phyloP scores from a whole-genome alignment of 371 early-diverging fungal genomes.

The Mucor sp. region DNA sequence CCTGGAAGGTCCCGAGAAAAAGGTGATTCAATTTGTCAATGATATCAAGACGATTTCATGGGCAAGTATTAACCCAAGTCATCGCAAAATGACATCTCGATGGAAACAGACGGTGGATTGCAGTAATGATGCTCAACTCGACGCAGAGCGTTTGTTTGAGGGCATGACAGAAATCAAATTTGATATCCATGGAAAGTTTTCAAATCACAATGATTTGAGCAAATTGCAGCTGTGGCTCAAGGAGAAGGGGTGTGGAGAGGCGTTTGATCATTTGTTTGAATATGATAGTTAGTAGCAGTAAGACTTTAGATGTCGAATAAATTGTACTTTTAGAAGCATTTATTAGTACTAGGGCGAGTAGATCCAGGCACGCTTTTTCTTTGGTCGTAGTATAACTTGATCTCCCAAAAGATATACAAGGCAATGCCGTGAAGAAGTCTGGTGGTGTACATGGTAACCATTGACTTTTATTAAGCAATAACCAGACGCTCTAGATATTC shows the following conservation, averaged over 20 bases:
- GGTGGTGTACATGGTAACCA: no score
- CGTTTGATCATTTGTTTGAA: slow-evolving; percentile 44
- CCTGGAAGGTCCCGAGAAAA: slow-evolving; percentile 41
- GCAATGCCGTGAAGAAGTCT: no score
- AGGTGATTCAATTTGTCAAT: slow-evolving; percentile 38
- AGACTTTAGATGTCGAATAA: not conserved
- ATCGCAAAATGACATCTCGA: slow-evolving; percentile 42
- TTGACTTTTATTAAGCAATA: no score
- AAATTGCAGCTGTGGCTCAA: slow-evolving; percentile 42
- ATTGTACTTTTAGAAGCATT: not conserved
- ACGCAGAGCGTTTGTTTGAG: slow-evolving; percentile 23
- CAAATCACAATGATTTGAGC: slow-evolving; percentile 38
- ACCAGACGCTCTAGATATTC: no score
- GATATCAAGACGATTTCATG: slow-evolving; percentile 50
- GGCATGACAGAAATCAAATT: slow-evolving; percentile 44
- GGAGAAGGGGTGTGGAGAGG: slow-evolving; percentile 37
- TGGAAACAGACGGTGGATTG: slow-evolving; percentile 35
- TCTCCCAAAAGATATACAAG: no score
- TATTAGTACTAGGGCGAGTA: no score
- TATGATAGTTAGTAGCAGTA: slow-evolving; percentile 4
- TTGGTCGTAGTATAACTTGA: no score
- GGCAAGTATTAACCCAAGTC: slow-evolving; percentile 42
- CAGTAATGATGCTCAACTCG: slow-evolving; percentile 11
- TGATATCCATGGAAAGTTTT: slow-evolving; percentile 40
- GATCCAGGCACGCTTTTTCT: no score